phyloP scores from a whole-genome alignment of 768 basidiomycete genomes.

The Gautieria morchelliformis region DNA sequence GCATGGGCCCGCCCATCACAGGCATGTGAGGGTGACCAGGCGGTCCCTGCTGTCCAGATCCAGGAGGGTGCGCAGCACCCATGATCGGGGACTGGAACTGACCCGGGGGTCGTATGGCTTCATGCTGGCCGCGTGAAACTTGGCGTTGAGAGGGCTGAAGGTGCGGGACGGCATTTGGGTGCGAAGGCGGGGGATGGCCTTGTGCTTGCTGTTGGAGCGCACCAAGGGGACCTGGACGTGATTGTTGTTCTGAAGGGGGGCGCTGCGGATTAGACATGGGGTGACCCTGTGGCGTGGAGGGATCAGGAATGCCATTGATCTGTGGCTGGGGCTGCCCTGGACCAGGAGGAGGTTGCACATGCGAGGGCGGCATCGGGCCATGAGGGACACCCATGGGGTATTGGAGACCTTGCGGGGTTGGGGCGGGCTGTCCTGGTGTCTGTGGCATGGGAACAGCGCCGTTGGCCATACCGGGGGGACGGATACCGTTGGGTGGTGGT shows the following conservation, averaged over 20 bases:
- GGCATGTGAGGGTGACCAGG: conserved; percentile 18
- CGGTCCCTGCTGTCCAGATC: conserved; percentile 15
- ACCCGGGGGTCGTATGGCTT: conserved; percentile 22
- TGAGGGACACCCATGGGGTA: conserved; percentile 2
- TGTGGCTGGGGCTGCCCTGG: conserved; percentile 7
- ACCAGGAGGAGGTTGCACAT: conserved; percentile 17
- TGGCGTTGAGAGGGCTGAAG: conserved; percentile 23
- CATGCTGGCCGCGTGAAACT: conserved; percentile 36
- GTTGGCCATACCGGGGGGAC: conserved; percentile 1
- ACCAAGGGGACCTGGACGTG: background rate
- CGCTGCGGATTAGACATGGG: conserved; percentile 5
- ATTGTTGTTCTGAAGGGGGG: conserved; percentile 8
- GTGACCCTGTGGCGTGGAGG: background rate
- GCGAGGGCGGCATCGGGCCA: conserved; percentile 1
- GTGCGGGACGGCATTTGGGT: conserved; percentile 10
- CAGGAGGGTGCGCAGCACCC: conserved; percentile 38
- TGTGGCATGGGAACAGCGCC: conserved; percentile 4
- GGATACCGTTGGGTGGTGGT: conserved; percentile 2
- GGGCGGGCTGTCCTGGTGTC: background rate
- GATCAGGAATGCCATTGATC: conserved; percentile 7
- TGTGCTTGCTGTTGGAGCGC: conserved; percentile 6
- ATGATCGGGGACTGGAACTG: conserved; percentile 57
- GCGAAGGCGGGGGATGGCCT: conserved; percentile 9
- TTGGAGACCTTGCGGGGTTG: background rate
- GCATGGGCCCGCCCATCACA: conserved; percentile 15